Conservation (phyloP, 371 early-diverging fungal species). For the Apophysomyces ossiformis region DNA sequence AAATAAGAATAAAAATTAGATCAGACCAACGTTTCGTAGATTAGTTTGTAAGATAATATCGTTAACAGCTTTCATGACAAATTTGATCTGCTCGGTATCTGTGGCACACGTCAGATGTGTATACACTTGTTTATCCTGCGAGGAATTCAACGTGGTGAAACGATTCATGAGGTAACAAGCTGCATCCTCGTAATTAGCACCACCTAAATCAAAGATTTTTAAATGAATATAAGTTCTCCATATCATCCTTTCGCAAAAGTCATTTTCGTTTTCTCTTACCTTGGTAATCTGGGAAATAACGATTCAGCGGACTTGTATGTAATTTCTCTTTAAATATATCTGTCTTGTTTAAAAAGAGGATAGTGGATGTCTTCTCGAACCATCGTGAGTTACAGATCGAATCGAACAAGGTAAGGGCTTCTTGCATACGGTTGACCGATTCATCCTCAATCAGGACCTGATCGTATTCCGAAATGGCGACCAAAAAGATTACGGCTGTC, state of each 20-base stretch:
- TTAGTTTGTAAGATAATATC: slow-evolving; percentile 72
- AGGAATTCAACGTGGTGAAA: slow-evolving; percentile 46
- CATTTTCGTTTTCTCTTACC: slow-evolving; percentile 25
- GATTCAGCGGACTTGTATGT: slow-evolving; percentile 60
- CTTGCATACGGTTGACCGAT: slow-evolving; percentile 94
- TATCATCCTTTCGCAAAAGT: slow-evolving; percentile 2
- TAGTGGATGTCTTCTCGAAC: slow-evolving; percentile 79
- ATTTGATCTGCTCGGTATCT: slow-evolving; percentile 72
- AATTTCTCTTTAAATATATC: slow-evolving; percentile 80
- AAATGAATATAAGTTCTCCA: not conserved
- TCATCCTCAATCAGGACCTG: slow-evolving; percentile 94
- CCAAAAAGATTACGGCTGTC: slow-evolving; percentile 90
- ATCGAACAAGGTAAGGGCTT: slow-evolving; percentile 70
- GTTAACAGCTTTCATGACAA: slow-evolving; percentile 73
- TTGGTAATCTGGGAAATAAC: slow-evolving; percentile 76
- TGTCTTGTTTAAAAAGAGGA: slow-evolving; percentile 84
- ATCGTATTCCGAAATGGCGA: slow-evolving; percentile 92
- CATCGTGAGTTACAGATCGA: slow-evolving; percentile 82
- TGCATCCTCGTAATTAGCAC: slow-evolving; percentile 67
- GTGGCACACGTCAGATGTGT: slow-evolving; percentile 65
- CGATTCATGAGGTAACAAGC: slow-evolving; percentile 48
- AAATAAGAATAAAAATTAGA: slow-evolving; percentile 39
- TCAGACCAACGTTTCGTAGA: slow-evolving; percentile 65
- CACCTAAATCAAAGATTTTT: slow-evolving; percentile 36
- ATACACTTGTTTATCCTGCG: slow-evolving; percentile 51